Conservation (phyloP, 2,329 filamentous ascomycete species). For the Ceratocystis destructans region DNA sequence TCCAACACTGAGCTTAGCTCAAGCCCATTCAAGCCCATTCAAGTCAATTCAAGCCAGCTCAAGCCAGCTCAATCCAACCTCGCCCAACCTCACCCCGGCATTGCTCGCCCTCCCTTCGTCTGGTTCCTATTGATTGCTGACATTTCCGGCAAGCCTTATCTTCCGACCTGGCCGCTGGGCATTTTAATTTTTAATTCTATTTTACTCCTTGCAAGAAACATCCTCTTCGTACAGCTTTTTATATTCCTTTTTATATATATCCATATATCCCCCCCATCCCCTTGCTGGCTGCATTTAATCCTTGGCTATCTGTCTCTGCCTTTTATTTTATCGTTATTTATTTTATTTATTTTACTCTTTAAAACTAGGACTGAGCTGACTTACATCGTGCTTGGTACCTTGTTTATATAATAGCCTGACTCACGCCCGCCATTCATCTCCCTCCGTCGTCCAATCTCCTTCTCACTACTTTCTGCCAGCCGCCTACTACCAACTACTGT, state of each 20-base stretch:
- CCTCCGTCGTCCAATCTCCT: background rate
- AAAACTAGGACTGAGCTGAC: background rate
- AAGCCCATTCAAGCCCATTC: background rate
- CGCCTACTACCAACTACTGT: background rate
- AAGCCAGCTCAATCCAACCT: background rate
- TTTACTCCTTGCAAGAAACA: background rate
- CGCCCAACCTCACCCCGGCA: background rate
- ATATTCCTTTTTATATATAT: background rate
- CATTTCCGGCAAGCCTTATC: background rate
- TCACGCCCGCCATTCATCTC: background rate
- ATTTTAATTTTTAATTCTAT: background rate
- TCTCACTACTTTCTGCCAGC: background rate
- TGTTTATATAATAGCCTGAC: background rate
- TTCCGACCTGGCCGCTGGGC: background rate
- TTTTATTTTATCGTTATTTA: background rate
- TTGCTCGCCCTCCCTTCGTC: slow-evolving; percentile 1
- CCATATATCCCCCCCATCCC: background rate
- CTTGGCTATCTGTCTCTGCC: background rate
- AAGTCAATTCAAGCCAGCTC: background rate
- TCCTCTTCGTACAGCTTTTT: background rate
- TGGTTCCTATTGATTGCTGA: background rate
- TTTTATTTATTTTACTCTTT: background rate
- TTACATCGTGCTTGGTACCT: background rate
- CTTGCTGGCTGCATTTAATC: background rate
- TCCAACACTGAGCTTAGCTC: no score